Base-by-base conservation (phyloP, 768 basidiomycete species). In the Naganishia vaughanmartiniae region DNA sequence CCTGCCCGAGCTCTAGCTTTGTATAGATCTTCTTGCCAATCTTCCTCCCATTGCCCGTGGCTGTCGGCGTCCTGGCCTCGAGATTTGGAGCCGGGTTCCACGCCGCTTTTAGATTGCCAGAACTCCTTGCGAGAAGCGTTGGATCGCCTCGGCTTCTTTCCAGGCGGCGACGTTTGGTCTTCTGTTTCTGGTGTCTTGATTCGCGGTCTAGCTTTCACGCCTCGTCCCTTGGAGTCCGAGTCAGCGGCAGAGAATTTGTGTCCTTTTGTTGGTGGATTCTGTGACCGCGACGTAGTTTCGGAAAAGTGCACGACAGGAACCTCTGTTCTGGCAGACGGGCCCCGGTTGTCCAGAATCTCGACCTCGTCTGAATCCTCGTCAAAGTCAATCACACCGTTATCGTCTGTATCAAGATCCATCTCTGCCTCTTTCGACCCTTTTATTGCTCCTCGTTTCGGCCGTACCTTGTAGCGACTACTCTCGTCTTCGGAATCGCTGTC, bases 341-440 rank as follows among this genome's bases (percentile, higher is more conserved):
- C 36, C 26, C 42, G 26, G 30, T 63, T 30, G 11, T 69, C 46
- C 5, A 60, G 10, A 17, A 69, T 69, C 48, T 69, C 68, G 14
- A 69, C 48, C n/a, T 54, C 65, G 19, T 69, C 55, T 17, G 54
- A 46, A 26, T 68, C 54, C 15, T 69, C 67, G 11, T 69, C 55
- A 26, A 57, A 31, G 34, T 69, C 68, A 28, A 69, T 53, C 14
- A 36, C 28, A 12, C 34, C 51, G 11, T 19, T 30, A 28, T 60
- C 56, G 24, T 69, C 56, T 19, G 56, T 42, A 26, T 34, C 55
- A 15, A 69, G 2, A 19, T 39, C 68, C 68, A 69, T 69, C 36
- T 60, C 68, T 12, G 57, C 68, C 57, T 69, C 68, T 21, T 69
- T 69, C n/a, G 68, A 69, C 19, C 68, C 68, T n/a, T 33, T 42